Percentiles rank a stretch among this genome's conserved stretches.
These are phyloP conservation scores for Cadophora malorum DNA, from an alignment of 2,329 filamentous ascomycete species.

Conservation along the genomic window DNA sequence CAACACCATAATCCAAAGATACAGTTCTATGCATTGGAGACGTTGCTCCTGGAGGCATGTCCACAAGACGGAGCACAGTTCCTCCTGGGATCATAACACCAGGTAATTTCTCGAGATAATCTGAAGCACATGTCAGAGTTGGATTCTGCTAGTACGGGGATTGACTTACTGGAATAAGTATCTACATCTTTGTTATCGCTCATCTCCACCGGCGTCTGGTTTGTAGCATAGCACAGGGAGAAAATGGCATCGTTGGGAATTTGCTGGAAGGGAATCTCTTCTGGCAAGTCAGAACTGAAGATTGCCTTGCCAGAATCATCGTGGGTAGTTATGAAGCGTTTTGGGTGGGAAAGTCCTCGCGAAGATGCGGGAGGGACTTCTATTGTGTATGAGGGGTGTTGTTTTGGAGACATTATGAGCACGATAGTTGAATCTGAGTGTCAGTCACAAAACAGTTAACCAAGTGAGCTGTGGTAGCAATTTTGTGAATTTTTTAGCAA, in stretches of 20 bases:
- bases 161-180: conserved; percentile 21
- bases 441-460: not conserved
- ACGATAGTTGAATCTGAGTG: not conserved
- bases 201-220: conserved; percentile 34
- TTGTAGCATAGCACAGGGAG: conserved; percentile 36
- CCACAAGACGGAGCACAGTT: conserved; percentile 35
- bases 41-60: conserved; percentile 36
- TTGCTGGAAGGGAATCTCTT: conserved; percentile 30
- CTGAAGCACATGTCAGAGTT: not conserved
- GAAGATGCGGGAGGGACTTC: not conserved
- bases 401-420: conserved; percentile 12
- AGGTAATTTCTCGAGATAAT: conserved; percentile 32
- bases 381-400: not conserved
- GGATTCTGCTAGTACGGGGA: not conserved
- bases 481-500: not conserved
- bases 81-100: conserved; percentile 33
- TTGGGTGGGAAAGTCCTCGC: conserved; percentile 21
- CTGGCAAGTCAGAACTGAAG: conserved; percentile 28
- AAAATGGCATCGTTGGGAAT: conserved; percentile 35
- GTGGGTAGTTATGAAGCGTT: conserved; percentile 38
- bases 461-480: not conserved
- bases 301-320: conserved; percentile 36
- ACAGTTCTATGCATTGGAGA: conserved; percentile 41
- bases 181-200: conserved; percentile 28
- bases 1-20: conserved; percentile 40